Evolutionary conservation across 768 basidiomycete genomes (phyloP), one percentile per base, ranked within the genome.

Genomic region (Lentinula detonsa): DNA sequence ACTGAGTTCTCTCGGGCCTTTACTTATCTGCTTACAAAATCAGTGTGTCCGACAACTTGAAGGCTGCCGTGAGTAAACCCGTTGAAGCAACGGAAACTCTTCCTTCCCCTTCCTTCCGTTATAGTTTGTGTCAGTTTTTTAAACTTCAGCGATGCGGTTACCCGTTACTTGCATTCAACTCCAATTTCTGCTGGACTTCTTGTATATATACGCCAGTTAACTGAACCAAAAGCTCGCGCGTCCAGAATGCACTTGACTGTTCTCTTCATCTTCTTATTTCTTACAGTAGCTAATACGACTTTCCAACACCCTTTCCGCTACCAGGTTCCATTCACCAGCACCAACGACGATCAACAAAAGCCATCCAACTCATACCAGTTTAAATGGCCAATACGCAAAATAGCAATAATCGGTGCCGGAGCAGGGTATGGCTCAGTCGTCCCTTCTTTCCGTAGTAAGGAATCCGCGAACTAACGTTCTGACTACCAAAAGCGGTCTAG

Each of bases 401-500:
- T 77, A 16, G 76, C 75, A 11, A 72, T 78, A 61, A 74, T 78
- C 21, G 76, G 76, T 2, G 74, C 76, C 16, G 77, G 77, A 45
- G 73, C 73, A 16, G 73, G 76, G 76, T 77, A 49, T n/a, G 72
- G 67, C 28, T 42, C 33, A 13, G 5, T 56, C 33, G 5, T 56
- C 33, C 23, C 6, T 28, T 3, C n/a, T 6, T 50, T 37, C 9
- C 16, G 8, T 28, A 28, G 9, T 33, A 23, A 31, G 13, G 1
- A 37, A 37, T 51, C 11, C 31, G 8, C 13, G 13, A 46, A 15
- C 15, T 28, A 50, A 48, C 31, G 5, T 18, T 34, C 7, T 13
- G n/a, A 18, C 9, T 49, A 11, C 11, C 11, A n/a, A 40, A 59
- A 78, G 77, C n/a, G 74, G 75, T 15, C 63, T 78, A 8, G 67